Percentiles rank a stretch among this genome's conserved stretches.
These are phyloP conservation scores for Alternaria viburni DNA, from an alignment of 2,329 filamentous ascomycete species.

Conservation along the genomic window DNA sequence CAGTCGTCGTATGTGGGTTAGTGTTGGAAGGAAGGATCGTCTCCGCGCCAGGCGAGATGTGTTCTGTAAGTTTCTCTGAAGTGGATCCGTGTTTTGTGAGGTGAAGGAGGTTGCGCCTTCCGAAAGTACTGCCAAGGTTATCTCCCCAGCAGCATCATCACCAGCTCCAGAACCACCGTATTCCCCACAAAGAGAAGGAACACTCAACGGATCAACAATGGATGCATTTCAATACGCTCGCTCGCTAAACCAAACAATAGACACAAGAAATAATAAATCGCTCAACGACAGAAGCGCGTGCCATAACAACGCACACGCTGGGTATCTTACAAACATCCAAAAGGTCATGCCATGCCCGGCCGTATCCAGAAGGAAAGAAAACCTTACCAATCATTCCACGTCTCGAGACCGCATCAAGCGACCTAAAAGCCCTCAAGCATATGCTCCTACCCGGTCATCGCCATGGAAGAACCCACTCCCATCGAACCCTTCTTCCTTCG, in stretches of 20 bases:
- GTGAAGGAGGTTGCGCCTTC: too few species aligned
- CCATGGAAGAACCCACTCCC: conserved; percentile 31
- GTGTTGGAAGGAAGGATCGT: too few species aligned
- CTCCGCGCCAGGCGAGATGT: too few species aligned
- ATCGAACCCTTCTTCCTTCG: conserved; percentile 44
- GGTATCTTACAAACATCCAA: conserved; percentile 20
- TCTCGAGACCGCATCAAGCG: background rate
- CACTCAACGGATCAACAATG: too few species aligned
- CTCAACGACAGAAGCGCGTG: background rate
- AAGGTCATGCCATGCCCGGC: background rate
- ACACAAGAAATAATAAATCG: conserved; percentile 11
- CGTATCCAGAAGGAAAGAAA: background rate
- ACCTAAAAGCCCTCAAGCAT: conserved; percentile 1
- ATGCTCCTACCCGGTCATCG: conserved; percentile 1
- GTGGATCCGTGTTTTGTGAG: too few species aligned
- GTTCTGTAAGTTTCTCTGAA: too few species aligned
- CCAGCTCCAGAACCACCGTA: too few species aligned
- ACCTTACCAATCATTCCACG: background rate
- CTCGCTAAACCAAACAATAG: background rate
- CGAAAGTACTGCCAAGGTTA: too few species aligned
- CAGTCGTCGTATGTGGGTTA: background rate
- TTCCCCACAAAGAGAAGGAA: too few species aligned
- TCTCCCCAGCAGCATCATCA: too few species aligned
- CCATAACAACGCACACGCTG: conserved; percentile 8
- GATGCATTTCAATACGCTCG: background rate